These are phyloP conservation scores for Ascochyta viciae-villosae DNA, from an alignment of 2,329 filamentous ascomycete genomes.

Conservation along the genomic window DNA sequence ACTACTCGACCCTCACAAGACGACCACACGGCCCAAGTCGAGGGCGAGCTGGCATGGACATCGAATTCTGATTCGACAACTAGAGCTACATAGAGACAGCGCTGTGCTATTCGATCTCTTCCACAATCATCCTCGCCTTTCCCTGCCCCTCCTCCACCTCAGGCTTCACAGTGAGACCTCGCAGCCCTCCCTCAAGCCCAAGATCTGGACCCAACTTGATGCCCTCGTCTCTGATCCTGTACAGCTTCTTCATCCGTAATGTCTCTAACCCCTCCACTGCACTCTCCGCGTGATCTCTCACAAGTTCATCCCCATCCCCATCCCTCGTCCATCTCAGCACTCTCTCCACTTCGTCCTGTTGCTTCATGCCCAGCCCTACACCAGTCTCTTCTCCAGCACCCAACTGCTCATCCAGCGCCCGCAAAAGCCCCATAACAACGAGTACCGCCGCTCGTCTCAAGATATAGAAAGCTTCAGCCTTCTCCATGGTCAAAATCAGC, in stretches of 20 bases:
- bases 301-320: slow-evolving; percentile 73
- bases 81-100: slow-evolving; percentile 6
- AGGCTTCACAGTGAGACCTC: slow-evolving; percentile 55
- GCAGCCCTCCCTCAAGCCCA: slow-evolving; percentile 49
- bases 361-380: slow-evolving; percentile 63
- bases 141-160: slow-evolving; percentile 7
- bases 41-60: neutral
- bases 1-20: neutral
- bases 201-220: slow-evolving; percentile 33
- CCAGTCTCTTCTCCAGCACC: slow-evolving; percentile 38
- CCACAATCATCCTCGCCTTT: slow-evolving; percentile 53
- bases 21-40: neutral
- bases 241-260: slow-evolving; percentile 63
- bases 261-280: slow-evolving; percentile 72
- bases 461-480: slow-evolving; percentile 66
- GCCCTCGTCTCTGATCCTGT: slow-evolving; percentile 48
- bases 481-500: slow-evolving; percentile 68
- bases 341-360: slow-evolving; percentile 66
- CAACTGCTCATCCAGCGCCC: slow-evolving; percentile 62
- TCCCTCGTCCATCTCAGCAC: slow-evolving; percentile 69
- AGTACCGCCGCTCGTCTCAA: slow-evolving; percentile 71
- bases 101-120: slow-evolving; percentile 65
- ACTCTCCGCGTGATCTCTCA: slow-evolving; percentile 70
- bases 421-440: slow-evolving; percentile 67
- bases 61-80: neutral